Conservation (phyloP, 495 filamentous ascomycete genomes). For the Podospora australis region DNA sequence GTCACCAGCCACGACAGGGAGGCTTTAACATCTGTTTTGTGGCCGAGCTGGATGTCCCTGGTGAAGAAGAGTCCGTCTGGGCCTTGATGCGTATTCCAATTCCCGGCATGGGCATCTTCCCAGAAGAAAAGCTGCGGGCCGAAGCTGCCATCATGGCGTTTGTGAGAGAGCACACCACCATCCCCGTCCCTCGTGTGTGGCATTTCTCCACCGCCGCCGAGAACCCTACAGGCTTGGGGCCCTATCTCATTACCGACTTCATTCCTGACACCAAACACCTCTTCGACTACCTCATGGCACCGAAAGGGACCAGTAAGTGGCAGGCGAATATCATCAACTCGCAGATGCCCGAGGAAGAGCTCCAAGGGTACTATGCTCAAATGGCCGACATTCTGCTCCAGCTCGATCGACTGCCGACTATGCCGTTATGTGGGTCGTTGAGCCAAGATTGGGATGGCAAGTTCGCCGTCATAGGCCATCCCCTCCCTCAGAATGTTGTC, state of each 20-base stretch:
- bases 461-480: slow-evolving; percentile 16
- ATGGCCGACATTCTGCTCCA: slow-evolving; percentile 31
- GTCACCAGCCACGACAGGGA: no score
- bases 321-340: slow-evolving; percentile 28
- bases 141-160: slow-evolving; percentile 42
- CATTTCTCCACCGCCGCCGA: slow-evolving; percentile 26
- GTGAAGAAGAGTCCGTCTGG: no score
- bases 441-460: slow-evolving; percentile 5
- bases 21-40: no score
- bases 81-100: background rate
- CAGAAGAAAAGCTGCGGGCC: slow-evolving; percentile 32
- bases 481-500: slow-evolving; percentile 26
- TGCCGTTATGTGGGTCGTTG: slow-evolving; percentile 35
- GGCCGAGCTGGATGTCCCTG: no score
- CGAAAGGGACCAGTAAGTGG: no score
- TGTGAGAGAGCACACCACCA: slow-evolving; percentile 31
- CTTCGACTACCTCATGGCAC: slow-evolving; percentile 25
- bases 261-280: slow-evolving; percentile 29
- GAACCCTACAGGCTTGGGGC: slow-evolving; percentile 29
- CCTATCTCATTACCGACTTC: slow-evolving; percentile 46
- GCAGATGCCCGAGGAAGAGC: slow-evolving; percentile 21
- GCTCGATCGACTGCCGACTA: slow-evolving; percentile 20
- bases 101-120: slow-evolving; percentile 13
- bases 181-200: slow-evolving; percentile 35
- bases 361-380: slow-evolving; percentile 28